Percentiles rank a stretch among this genome's conserved stretches.
These are phyloP conservation scores for Bacterosira constricta DNA, from an alignment of 108 stramenopile genomes.

Conservation along the genomic window DNA sequence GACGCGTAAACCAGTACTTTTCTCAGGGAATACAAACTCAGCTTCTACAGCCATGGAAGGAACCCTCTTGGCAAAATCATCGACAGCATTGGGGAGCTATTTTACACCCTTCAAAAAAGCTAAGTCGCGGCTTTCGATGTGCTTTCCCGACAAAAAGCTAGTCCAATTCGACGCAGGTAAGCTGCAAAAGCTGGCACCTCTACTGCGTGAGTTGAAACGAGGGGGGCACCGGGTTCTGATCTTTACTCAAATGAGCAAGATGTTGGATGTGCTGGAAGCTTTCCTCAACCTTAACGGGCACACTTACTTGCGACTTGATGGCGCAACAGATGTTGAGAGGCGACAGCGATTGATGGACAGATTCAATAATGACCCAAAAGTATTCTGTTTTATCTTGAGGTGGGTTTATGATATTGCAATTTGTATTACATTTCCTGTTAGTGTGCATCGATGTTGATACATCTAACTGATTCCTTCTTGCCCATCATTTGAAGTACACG, in stretches of 20 bases:
- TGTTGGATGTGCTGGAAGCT: constrained; percentile 94
- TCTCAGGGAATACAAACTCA: constrained; percentile 9
- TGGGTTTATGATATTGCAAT: too few relatives aligned
- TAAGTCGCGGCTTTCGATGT: constrained; percentile 62
- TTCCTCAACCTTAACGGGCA: constrained; percentile 86
- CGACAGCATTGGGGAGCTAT: constrained; percentile 46
- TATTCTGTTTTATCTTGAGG: constrained; percentile 95
- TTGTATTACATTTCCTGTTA: too few relatives aligned
- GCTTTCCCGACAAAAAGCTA: constrained; percentile 94
- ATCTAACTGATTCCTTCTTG: too few relatives aligned
- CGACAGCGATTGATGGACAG: constrained; percentile 94
- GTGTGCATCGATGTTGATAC: too few relatives aligned
- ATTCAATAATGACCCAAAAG: constrained; percentile 89
- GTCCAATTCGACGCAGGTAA: constrained; percentile 97
- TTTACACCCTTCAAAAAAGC: constrained; percentile 55
- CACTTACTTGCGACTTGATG: constrained; percentile 88
- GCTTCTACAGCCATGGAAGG: constrained; percentile 8
- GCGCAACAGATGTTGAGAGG: constrained; percentile 85
- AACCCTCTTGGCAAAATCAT: constrained; percentile 18
- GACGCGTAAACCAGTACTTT: constrained; percentile 42
- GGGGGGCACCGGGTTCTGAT: constrained; percentile 93
- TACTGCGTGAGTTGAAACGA: constrained; percentile 82
- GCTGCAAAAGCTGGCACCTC: constrained; percentile 89
- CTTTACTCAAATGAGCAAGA: constrained; percentile 97
- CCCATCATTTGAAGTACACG: too few relatives aligned